These are phyloP conservation scores for Pythium aquatile DNA, from an alignment of 352 stramenopile species.

Conservation along the genomic window DNA sequence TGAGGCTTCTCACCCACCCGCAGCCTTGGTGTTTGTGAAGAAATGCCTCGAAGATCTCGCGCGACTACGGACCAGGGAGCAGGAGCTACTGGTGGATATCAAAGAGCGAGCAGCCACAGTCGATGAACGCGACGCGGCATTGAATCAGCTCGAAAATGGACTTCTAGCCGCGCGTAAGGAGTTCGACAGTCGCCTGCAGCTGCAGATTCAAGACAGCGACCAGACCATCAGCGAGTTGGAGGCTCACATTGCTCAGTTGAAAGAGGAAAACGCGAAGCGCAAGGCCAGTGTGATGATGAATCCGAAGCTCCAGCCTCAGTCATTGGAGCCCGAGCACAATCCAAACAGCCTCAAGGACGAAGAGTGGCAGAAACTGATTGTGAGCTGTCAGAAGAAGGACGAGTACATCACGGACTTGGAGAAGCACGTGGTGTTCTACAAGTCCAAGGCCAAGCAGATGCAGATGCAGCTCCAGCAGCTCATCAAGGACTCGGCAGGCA, in stretches of 20 bases:
- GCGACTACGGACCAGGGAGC: constrained; percentile 42
- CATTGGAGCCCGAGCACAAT: constrained; percentile 22
- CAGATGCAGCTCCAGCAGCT: constrained; percentile 79
- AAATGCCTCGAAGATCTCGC: constrained; percentile 60
- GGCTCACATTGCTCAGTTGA: constrained; percentile 41
- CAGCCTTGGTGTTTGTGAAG: constrained; percentile 31
- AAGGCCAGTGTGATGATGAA: background rate
- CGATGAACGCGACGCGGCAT: constrained; percentile 44
- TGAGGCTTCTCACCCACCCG: background rate
- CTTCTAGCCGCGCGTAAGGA: constrained; percentile 61
- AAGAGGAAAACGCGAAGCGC: constrained; percentile 18
- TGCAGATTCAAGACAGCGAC: constrained; percentile 46
- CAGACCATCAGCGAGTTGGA: constrained; percentile 35
- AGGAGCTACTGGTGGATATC: constrained; percentile 37
- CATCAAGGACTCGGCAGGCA: constrained; percentile 56
- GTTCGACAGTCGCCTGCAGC: constrained; percentile 64
- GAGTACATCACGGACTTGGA: constrained; percentile 82
- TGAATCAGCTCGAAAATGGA: constrained; percentile 63
- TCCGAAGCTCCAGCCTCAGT: constrained; percentile 17
- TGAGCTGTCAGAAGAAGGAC: constrained; percentile 74
- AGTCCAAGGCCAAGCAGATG: constrained; percentile 85
- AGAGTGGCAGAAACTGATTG: constrained; percentile 73
- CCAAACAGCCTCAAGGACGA: constrained; percentile 28
- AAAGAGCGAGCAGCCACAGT: constrained; percentile 39
- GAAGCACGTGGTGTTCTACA: constrained; percentile 87